Percentiles rank a stretch among this genome's conserved stretches.
phyloP scores from a whole-genome alignment of 306 rosid genomes.

The Dryas drummondii region DNA sequence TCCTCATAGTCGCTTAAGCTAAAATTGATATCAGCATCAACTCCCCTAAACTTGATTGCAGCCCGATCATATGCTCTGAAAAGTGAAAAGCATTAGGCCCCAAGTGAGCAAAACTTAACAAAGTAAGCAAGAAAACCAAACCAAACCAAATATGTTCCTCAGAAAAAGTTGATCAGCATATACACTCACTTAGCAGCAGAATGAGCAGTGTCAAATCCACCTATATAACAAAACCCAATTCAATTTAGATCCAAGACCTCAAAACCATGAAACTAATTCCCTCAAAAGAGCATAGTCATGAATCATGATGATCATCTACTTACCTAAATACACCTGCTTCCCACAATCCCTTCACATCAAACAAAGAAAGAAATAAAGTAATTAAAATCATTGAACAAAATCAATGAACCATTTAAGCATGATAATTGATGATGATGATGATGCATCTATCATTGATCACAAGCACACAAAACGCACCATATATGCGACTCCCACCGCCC shows the following conservation, averaged over 20 bases:
- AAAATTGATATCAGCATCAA: constrained; percentile 60
- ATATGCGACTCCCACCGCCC: constrained; percentile 77
- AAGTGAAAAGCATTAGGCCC: background rate
- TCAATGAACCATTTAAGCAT: constrained; percentile 1
- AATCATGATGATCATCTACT: constrained; percentile 2
- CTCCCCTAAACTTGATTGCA: constrained; percentile 57
- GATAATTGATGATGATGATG: background rate
- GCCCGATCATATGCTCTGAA: constrained; percentile 61
- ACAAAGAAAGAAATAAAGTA: background rate
- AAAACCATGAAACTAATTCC: background rate
- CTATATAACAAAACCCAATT: constrained; percentile 21
- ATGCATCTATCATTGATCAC: no score
- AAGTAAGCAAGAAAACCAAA: background rate
- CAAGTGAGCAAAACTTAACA: background rate
- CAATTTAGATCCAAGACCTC: constrained; percentile 6
- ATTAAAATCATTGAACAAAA: background rate
- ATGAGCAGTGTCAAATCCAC: constrained; percentile 64
- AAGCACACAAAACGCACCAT: constrained; percentile 28
- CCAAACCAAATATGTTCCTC: background rate
- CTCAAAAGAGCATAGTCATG: background rate
- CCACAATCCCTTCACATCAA: constrained; percentile 51
- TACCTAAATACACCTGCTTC: constrained; percentile 60
- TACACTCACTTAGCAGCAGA: constrained; percentile 49
- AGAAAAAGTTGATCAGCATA: background rate
- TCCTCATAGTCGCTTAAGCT: constrained; percentile 41